A percentile compares a stretch with the other conserved stretches of the same genome.
These are phyloP conservation scores for Colletotrichum viniferum DNA, from an alignment of 2,329 filamentous ascomycete species.

Conservation along the genomic window DNA sequence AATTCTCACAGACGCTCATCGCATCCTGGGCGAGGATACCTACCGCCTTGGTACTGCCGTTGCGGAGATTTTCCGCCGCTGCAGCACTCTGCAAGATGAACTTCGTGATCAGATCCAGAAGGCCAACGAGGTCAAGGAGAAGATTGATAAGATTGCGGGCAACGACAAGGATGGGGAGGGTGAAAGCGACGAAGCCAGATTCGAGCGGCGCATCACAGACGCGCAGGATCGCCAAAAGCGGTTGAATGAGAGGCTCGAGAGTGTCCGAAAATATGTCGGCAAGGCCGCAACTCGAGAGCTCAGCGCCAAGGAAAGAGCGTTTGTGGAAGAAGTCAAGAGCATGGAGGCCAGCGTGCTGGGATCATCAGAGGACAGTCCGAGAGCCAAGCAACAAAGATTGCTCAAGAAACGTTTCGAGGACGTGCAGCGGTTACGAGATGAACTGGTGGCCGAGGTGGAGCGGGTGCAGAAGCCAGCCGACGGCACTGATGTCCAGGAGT, in stretches of 20 bases:
- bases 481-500: constrained; percentile 27
- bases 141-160: constrained; percentile 70
- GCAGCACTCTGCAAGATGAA: constrained; percentile 70
- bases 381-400: constrained; percentile 40
- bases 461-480: constrained; percentile 37
- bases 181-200: constrained; percentile 57
- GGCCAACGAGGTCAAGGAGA: constrained; percentile 67
- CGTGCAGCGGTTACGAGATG: constrained; percentile 56
- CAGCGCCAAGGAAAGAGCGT: constrained; percentile 49
- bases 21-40: constrained; percentile 72
- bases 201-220: constrained; percentile 61
- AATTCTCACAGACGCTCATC: constrained; percentile 75
- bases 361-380: neutral
- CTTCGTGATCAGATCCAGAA: constrained; percentile 70
- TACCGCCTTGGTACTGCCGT: constrained; percentile 71
- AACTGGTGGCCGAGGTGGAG: constrained; percentile 56
- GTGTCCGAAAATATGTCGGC: constrained; percentile 50
- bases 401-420: constrained; percentile 63
- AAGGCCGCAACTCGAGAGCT: constrained; percentile 47
- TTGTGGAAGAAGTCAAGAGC: constrained; percentile 52
- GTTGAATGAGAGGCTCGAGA: constrained; percentile 64
- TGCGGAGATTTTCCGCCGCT: constrained; percentile 74
- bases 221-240: constrained; percentile 61
- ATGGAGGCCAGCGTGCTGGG: constrained; percentile 57
- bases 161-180: constrained; percentile 57